A percentile compares a stretch with the other conserved stretches of the same genome.
Conservation (phyloP, 257 asterid species). For the Phtheirospermum japonicum region DNA sequence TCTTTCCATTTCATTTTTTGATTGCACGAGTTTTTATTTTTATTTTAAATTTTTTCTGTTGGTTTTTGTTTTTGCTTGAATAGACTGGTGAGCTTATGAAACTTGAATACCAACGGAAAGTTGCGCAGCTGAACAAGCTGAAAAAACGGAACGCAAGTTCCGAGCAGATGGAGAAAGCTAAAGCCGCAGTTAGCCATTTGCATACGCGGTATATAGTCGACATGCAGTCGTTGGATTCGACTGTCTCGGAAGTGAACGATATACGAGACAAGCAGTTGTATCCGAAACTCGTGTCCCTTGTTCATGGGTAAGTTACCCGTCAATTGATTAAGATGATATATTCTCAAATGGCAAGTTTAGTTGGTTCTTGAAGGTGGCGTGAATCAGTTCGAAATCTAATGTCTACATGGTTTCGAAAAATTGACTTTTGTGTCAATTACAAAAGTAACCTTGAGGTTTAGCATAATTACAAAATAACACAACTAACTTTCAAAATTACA, state of each 20-base stretch:
- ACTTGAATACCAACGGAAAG: conserved; percentile 85
- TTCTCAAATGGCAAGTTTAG: not conserved
- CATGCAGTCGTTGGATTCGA: conserved; percentile 95
- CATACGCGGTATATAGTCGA: conserved; percentile 94
- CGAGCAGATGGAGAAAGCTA: conserved; percentile 86
- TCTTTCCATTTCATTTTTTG: not conserved
- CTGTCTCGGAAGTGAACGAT: conserved; percentile 84
- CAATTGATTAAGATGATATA: not conserved
- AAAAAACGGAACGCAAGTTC: conserved; percentile 72
- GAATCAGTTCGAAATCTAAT: not conserved
- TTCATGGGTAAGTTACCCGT: conserved; percentile 57
- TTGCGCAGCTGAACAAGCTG: conserved; percentile 62
- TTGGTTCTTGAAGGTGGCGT: not conserved
- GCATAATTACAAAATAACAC: no score
- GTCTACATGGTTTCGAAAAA: no score
- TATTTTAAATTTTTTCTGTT: not conserved
- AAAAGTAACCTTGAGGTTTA: no score
- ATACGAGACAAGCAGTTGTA: conserved; percentile 88
- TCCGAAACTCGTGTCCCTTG: conserved; percentile 84
- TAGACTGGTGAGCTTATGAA: conserved; percentile 79
- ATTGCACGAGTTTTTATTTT: not conserved
- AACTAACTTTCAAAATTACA: no score
- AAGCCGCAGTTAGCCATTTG: conserved; percentile 95
- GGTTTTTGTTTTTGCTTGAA: not conserved
- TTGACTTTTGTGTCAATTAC: no score